A percentile compares a stretch with the other conserved stretches of the same genome.
Conservation (phyloP, 106 monocot species). For the Gastrodia elata region DNA sequence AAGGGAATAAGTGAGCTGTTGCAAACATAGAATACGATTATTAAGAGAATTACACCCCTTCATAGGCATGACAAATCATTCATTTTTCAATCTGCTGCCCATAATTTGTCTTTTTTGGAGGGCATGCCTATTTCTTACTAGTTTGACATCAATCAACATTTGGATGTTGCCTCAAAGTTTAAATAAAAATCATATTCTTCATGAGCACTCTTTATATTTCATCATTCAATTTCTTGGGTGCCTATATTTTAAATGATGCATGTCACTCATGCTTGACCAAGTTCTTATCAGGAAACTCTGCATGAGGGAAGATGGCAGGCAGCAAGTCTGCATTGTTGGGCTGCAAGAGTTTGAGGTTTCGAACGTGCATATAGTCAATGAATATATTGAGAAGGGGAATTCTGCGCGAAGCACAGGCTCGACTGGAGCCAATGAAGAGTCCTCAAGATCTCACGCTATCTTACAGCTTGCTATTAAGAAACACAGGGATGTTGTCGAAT, state of each 20-base stretch:
- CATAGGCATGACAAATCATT: too few species aligned
- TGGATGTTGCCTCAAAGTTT: too few species aligned
- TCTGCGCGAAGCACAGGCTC: conserved; percentile 69
- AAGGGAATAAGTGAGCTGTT: too few species aligned
- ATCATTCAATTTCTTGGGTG: neutral
- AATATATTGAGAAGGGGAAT: conserved; percentile 84
- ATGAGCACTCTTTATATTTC: neutral
- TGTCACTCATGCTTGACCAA: neutral
- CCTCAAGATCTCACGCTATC: conserved; percentile 86
- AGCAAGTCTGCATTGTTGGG: conserved; percentile 92
- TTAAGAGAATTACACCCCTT: neutral
- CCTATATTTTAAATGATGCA: neutral
- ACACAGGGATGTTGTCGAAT: conserved; percentile 30
- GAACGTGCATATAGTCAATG: conserved; percentile 68
- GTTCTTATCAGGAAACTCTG: conserved; percentile 50
- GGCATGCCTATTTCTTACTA: too few species aligned
- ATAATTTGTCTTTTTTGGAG: too few species aligned
- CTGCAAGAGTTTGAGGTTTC: conserved; percentile 90
- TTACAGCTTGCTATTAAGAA: conserved; percentile 71
- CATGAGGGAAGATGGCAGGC: conserved; percentile 87
- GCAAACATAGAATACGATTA: too few species aligned
- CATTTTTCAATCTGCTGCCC: too few species aligned
- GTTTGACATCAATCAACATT: too few species aligned
- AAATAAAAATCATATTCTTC: neutral
- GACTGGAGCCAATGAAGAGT: conserved; percentile 91